Percentiles rank a stretch among this genome's conserved stretches.
These are phyloP conservation scores for Suillus clintonianus DNA, from an alignment of 768 basidiomycete genomes.

Conservation along the genomic window DNA sequence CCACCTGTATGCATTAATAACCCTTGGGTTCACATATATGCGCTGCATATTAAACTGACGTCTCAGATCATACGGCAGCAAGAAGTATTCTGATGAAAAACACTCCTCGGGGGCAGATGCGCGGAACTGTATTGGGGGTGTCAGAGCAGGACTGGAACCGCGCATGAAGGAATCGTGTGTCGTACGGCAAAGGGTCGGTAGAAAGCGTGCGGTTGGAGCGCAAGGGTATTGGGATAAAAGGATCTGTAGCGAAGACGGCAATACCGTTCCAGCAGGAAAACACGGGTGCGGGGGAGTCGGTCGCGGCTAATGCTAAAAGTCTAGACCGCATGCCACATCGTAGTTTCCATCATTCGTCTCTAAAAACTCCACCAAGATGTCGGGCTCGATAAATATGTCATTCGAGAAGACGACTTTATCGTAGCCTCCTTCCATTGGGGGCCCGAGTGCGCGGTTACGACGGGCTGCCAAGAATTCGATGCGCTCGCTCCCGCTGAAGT, in stretches of 20 bases:
- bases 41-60: conserved; percentile 37
- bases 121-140: conserved; percentile 13
- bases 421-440: conserved; percentile 39
- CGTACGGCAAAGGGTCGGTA: no score
- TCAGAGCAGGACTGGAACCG: no score
- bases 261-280: no score
- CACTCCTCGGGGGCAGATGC: conserved; percentile 27
- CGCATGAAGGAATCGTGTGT: no score
- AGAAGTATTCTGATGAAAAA: conserved; percentile 42
- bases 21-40: conserved; percentile 42
- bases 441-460: conserved; percentile 45
- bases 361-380: conserved; percentile 41
- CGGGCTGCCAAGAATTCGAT: conserved; percentile 40
- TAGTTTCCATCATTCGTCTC: conserved; percentile 39
- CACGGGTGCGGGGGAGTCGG: no score
- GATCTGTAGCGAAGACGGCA: no score
- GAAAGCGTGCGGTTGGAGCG: no score
- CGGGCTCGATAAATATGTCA: conserved; percentile 43
- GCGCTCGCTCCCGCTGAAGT: conserved; percentile 22
- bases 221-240: no score
- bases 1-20: conserved; percentile 39
- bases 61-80: conserved; percentile 44
- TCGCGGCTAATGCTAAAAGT: conserved; percentile 37
- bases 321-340: conserved; percentile 46
- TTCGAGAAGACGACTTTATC: conserved; percentile 45